phyloP scores from a whole-genome alignment of 768 basidiomycete species.

The Russula griseocarnosa region DNA sequence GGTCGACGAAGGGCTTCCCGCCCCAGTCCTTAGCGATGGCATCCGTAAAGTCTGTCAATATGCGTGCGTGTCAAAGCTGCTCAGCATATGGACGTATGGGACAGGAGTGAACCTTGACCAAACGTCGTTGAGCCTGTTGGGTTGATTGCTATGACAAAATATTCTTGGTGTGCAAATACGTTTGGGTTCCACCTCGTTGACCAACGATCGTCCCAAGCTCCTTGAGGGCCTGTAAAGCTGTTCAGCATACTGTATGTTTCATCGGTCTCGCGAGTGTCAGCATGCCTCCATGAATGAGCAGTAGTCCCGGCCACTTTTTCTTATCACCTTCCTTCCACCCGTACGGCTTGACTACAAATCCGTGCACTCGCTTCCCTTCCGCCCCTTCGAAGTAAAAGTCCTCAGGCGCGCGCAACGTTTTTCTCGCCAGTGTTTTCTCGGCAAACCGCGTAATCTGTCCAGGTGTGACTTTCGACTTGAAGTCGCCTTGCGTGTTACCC shows the following conservation, averaged over 20 bases:
- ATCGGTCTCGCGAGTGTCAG: background rate
- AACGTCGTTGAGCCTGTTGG: slow-evolving; percentile 94
- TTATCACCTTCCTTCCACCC: slow-evolving; percentile 63
- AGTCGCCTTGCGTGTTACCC: slow-evolving; percentile 26
- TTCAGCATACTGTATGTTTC: slow-evolving; percentile 3
- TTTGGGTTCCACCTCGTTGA: slow-evolving; percentile 87
- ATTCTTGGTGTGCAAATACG: slow-evolving; percentile 77
- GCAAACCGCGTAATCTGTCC: slow-evolving; percentile 66
- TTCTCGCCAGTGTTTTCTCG: slow-evolving; percentile 49
- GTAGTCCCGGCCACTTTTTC: slow-evolving; percentile 67
- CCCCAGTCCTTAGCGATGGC: slow-evolving; percentile 80
- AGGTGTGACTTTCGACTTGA: slow-evolving; percentile 37
- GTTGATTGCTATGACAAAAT: slow-evolving; percentile 83
- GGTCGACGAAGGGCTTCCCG: slow-evolving; percentile 77
- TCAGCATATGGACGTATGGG: background rate
- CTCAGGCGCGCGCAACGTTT: slow-evolving; percentile 59
- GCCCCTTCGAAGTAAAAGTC: slow-evolving; percentile 91
- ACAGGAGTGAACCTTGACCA: slow-evolving; percentile 58
- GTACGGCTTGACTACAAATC: slow-evolving; percentile 77
- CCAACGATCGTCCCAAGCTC: slow-evolving; percentile 91
- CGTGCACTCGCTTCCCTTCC: slow-evolving; percentile 69
- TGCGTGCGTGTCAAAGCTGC: background rate
- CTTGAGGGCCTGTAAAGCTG: slow-evolving; percentile 53
- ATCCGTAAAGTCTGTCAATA: slow-evolving; percentile 63
- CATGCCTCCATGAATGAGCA: slow-evolving; percentile 79